Evolutionary conservation across 2,329 filamentous ascomycete species (phyloP), one percentile per base, ranked within the genome.

Genomic region (Rugonectria rugulosa): DNA sequence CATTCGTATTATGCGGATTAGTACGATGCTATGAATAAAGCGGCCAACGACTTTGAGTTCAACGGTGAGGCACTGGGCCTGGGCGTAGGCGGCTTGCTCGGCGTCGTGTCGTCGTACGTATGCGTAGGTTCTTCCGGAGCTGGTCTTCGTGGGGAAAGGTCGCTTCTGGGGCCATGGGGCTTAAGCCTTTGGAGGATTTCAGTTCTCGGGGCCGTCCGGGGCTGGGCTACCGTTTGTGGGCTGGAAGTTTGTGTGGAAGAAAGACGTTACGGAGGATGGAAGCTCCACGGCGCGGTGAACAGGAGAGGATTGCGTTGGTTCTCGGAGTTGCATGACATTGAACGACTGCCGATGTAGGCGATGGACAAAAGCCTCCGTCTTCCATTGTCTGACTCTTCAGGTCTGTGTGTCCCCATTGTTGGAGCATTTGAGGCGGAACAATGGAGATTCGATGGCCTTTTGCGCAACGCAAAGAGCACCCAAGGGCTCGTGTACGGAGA

Each of bases 401-500:
- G 53, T 45, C 46, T 34, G 38, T 49, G 52, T 55, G 52, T 40
- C 14, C 20, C 26, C 15, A 10, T 37, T 51, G n/a, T 44, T 55
- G 53, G 45, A 40, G 53, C 27, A 27, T 21, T 34, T 20, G 21
- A 51, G 31, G 47, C 49, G 42, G 38, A 48, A 21, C 31, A 51
- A 46, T 43, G 48, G 59, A 49, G 26, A 44, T 46, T 38, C 46
- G 36, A 61, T 56, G 24, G 11, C 6, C 40, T n/a, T n/a, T 9
- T 17, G 45, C n/a, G n/a, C 46, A 29, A 48, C n/a, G 53, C 48
- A 53, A 51, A 61, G 51, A 47, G 51, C 46, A 46, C 36, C 42
- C 21, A 37, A 52, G 50, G 43, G 57, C 57, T 63, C 57, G 37
- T 42, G 38, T 24, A 29, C 31, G n/a, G n/a, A n/a, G n/a, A 23